A percentile compares a stretch with the other conserved stretches of the same genome.
These are phyloP conservation scores for Pythium volutum DNA, from an alignment of 352 stramenopile genomes.

Conservation along the genomic window DNA sequence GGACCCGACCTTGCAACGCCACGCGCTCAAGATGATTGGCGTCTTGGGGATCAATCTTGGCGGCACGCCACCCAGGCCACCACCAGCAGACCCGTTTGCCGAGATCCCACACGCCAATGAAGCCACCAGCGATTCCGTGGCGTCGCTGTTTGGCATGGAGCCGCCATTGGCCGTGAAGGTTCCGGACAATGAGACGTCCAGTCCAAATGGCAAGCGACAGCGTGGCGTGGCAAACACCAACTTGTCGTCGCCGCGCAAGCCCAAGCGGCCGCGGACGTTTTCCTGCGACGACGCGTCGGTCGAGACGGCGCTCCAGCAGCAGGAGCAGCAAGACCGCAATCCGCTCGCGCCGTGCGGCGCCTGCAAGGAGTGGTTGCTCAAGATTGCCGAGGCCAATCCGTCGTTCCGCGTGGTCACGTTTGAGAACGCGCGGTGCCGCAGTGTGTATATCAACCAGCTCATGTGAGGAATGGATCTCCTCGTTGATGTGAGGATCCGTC, in stretches of 20 bases:
- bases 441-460: constrained; percentile 89
- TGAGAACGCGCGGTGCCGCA: constrained; percentile 92
- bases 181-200: not conserved
- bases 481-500: not conserved
- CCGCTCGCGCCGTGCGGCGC: constrained; percentile 96
- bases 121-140: constrained; percentile 2
- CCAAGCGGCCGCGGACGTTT: constrained; percentile 82
- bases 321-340: constrained; percentile 86
- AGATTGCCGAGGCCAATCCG: constrained; percentile 98
- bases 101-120: constrained; percentile 6
- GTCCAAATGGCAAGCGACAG: constrained; percentile 6
- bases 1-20: constrained; percentile 90
- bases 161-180: constrained; percentile 1
- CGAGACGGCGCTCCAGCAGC: constrained; percentile 31
- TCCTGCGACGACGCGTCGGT: constrained; percentile 70
- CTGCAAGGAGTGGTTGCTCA: constrained; percentile 99
- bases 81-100: not conserved
- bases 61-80: not conserved
- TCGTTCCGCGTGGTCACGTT: constrained; percentile 97
- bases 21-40: constrained; percentile 94
- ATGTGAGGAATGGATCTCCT: constrained; percentile 35
- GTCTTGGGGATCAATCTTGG: constrained; percentile 89
- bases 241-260: constrained; percentile 44
- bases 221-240: constrained; percentile 20
- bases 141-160: constrained; percentile 13